Base-by-base conservation (phyloP, 2,329 filamentous ascomycete genomes). In the Alternaria arborescens region DNA sequence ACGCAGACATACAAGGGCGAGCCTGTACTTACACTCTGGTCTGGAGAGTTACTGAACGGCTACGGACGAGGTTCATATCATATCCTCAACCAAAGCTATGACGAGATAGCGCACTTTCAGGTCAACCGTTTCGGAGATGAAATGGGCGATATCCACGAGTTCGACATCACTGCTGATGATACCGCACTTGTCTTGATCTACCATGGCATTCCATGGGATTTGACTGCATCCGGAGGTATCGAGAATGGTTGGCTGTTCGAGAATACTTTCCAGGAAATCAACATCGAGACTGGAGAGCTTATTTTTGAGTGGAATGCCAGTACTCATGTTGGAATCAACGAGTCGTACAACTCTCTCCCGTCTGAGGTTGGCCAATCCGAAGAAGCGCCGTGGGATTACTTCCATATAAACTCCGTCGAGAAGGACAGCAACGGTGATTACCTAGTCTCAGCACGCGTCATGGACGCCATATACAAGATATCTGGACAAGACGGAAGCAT, bases 161-260 rank as follows among this genome's bases (percentile, higher is more conserved):
- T 83, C 40, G 73, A 70, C 14, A 79, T 84, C 55, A 84, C 82
- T 0, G 58, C 62, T 6, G 68, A 81, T 12, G 77, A 77, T 22
- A 83, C 82, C 1, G 80, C 80, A 1, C 59, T 84, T 4, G 70
- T 84, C 18, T 76, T 78, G 0, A 71, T 80, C 16, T 83, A 83
- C 53, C 73, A 79, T 20, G 60, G 77, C 2, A 73, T 77, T 4
- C 72, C 73, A 3, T 72, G 70, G 5, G 78, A 84, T 60, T 73
- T 85, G 8, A 72, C 69, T 10, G 64, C 68, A 7, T 67, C 81
- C 4, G 80, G 76, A 43, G 76, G 74, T 40, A 53, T 66, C 7
- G 58, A 66, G 20, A 57, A 76, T 34, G 79, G 79, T n/a, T 82
- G 77, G 70, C 71, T 83, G 10, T 78, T 79, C 61, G 81, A 84